These are phyloP conservation scores for Yamadazyma insecticola DNA, from an alignment of 805 yeast species.

Conservation along the genomic window DNA sequence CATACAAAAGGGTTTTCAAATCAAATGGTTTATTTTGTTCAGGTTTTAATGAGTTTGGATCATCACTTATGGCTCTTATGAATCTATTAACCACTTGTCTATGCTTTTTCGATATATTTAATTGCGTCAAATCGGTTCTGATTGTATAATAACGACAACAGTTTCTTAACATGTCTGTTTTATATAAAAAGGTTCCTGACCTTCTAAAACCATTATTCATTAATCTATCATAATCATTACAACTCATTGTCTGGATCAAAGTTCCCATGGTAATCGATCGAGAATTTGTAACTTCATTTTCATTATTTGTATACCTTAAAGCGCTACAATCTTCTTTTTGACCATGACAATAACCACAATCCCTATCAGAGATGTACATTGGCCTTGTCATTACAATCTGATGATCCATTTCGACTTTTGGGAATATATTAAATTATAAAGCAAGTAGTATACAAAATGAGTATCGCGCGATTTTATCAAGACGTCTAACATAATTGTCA, in stretches of 20 bases:
- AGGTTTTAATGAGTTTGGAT: slow-evolving; percentile 1
- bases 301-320: slow-evolving; percentile 20
- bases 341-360: slow-evolving; percentile 77
- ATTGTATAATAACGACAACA: slow-evolving; percentile 83
- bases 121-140: slow-evolving; percentile 47
- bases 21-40: slow-evolving; percentile 12
- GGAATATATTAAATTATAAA: not conserved
- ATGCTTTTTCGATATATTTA: slow-evolving; percentile 59
- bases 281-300: slow-evolving; percentile 10
- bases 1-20: slow-evolving; percentile 29
- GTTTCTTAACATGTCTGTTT: slow-evolving; percentile 61
- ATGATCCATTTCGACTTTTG: slow-evolving; percentile 13
- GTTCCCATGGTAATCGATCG: slow-evolving; percentile 29
- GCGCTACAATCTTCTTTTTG: slow-evolving; percentile 36
- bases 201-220: slow-evolving; percentile 76
- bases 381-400: slow-evolving; percentile 41
- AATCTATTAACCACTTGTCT: slow-evolving; percentile 63
- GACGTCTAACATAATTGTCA: no score
- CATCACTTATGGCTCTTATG: slow-evolving; percentile 30
- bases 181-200: slow-evolving; percentile 63
- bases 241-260: slow-evolving; percentile 41
- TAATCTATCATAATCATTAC: slow-evolving; percentile 54
- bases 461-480: no score
- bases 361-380: slow-evolving; percentile 35
- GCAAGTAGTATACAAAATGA: no score